phyloP scores from a whole-genome alignment of 1,284 basidiomycete genomes.

The Polyporus tsugae region DNA sequence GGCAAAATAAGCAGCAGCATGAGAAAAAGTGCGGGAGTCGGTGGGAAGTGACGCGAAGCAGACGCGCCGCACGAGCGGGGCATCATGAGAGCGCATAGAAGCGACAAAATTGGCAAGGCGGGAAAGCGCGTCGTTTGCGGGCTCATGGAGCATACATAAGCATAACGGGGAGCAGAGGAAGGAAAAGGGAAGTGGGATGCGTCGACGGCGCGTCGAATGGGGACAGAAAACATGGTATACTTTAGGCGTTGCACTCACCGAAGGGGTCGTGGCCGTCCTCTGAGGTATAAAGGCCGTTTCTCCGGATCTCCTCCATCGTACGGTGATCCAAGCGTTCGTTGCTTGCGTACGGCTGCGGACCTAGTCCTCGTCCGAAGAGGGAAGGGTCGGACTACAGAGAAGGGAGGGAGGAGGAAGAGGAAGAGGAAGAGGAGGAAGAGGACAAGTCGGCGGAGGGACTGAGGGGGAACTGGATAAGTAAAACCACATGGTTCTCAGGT shows the following conservation, averaged over 20 bases:
- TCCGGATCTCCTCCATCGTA: slow-evolving; percentile 27
- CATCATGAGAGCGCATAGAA: not conserved
- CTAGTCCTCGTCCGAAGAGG: not conserved
- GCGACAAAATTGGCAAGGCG: not conserved
- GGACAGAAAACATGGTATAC: not conserved
- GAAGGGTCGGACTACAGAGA: not conserved
- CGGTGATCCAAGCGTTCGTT: not conserved
- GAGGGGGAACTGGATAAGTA: not conserved
- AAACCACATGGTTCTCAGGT: slow-evolving; percentile 25
- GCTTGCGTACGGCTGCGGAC: slow-evolving; percentile 7
- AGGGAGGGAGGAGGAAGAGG: not conserved
- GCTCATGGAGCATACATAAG: not conserved
- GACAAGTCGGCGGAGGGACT: not conserved
- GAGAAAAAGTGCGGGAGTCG: not conserved
- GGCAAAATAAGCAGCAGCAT: slow-evolving; percentile 1
- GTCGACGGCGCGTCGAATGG: not conserved
- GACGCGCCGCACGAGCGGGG: not conserved
- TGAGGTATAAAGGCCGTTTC: slow-evolving; percentile 8
- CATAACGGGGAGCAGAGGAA: not conserved
- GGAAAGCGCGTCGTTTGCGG: not conserved
- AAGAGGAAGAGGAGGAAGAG: slow-evolving; percentile 11
- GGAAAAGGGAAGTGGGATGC: not conserved
- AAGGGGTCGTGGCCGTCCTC: slow-evolving; percentile 23
- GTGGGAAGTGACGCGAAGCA: not conserved
- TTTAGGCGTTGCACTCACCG: slow-evolving; percentile 18